These are phyloP conservation scores for Cadophora sp. DNA, from an alignment of 2,329 filamentous ascomycete species.

Conservation along the genomic window DNA sequence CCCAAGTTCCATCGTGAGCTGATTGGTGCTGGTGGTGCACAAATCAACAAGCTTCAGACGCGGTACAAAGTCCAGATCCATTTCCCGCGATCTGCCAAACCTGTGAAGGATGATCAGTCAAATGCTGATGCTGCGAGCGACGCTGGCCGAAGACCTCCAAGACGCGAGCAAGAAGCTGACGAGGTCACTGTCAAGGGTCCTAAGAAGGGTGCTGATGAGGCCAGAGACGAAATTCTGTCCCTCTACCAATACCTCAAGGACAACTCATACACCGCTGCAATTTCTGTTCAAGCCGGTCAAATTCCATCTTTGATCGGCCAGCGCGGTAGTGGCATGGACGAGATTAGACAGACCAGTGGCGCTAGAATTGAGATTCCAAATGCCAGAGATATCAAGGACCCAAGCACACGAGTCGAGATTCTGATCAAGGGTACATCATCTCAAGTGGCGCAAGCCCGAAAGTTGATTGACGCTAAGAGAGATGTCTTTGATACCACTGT, in stretches of 20 bases:
- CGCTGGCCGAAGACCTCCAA: constrained; percentile 63
- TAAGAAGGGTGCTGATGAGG: constrained; percentile 90
- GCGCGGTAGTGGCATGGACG: constrained; percentile 89
- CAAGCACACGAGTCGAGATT: constrained; percentile 78
- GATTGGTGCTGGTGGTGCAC: constrained; percentile 85
- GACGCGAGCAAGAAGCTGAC: constrained; percentile 78
- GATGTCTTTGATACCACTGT: constrained; percentile 91
- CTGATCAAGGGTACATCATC: constrained; percentile 91
- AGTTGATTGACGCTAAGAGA: constrained; percentile 85
- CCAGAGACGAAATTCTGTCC: constrained; percentile 88
- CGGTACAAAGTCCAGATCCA: constrained; percentile 95
- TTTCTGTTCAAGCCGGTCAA: constrained; percentile 89
- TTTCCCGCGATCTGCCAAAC: constrained; percentile 78
- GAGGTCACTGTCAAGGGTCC: constrained; percentile 92
- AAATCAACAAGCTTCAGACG: constrained; percentile 90
- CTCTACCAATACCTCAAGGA: constrained; percentile 90
- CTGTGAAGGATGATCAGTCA: constrained; percentile 71
- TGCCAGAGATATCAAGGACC: constrained; percentile 71
- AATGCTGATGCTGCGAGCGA: constrained; percentile 74
- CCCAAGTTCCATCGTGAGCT: constrained; percentile 93
- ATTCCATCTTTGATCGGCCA: constrained; percentile 93
- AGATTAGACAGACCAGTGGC: constrained; percentile 82
- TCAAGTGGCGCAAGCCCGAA: constrained; percentile 90
- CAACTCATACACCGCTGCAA: constrained; percentile 78
- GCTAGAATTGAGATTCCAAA: constrained; percentile 92